Base-by-base conservation (phyloP, 2,329 filamentous ascomycete species). In the Penicillium sp. region DNA sequence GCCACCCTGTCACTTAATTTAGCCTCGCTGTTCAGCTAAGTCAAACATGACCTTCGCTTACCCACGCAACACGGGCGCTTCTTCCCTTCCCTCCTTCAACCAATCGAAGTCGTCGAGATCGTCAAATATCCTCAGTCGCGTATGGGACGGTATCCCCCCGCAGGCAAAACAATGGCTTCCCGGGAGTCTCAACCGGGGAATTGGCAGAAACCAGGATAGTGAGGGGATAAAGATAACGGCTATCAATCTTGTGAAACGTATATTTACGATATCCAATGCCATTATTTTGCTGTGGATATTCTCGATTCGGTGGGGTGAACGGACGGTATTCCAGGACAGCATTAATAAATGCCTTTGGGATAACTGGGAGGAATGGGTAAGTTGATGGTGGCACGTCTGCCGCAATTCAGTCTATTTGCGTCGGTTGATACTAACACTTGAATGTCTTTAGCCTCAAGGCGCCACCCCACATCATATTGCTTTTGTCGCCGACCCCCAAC, bases 361-460 rank as follows among this genome's bases (percentile, higher is more conserved):
- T 35, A 83, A 82, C 39, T 99, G 94, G 94, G 94, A 99, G 78
- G 82, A 84, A 73, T 99, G 94, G 92, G 91, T 96, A 80, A 62
- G 78, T 69, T 8, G 18, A 21, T 18, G 31, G 45, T n/a, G 41
- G 12, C 23, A 23, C 15, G 7, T 41, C 3, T 15, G 42, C 27
- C 15, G 34, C 49, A 32, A 25, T 29, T 21, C 39, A 25, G 4
- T 35, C 27, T 42, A 15, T 6, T 34, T 41, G 47, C 21, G 25
- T 16, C 31, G 23, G 53, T 15, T n/a, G 13, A 42, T 44, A 21
- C 56, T 54, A 27, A 62, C 32, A 16, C 9, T 51, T 46, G 9
- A 45, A 57, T 39, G 47, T 39, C 32, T 54, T 37, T 68, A 96
- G 94, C 90, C 91, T 50, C 75, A 82, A 65, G 85, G 82, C 63